phyloP scores from a whole-genome alignment of 2,329 filamentous ascomycete species.

The Penicillium sp. region DNA sequence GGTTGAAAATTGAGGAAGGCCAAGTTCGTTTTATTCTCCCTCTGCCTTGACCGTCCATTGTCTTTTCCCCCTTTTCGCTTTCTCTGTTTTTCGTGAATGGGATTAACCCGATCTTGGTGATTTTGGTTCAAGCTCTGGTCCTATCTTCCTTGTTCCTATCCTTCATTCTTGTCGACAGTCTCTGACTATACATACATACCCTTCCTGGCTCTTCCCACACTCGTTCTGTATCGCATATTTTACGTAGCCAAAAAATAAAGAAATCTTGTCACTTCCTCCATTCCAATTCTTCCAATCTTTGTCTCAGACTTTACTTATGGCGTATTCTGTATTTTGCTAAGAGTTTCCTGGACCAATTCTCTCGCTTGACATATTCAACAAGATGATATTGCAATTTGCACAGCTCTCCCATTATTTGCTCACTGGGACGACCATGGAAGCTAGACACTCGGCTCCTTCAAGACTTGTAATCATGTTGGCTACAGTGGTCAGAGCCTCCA shows the following conservation, averaged over 20 bases:
- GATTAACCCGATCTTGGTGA: not conserved
- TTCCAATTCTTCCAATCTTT: not conserved
- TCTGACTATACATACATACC: constrained; percentile 2
- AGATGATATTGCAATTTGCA: too few relatives aligned
- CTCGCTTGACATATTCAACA: too few relatives aligned
- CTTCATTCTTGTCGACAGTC: not conserved
- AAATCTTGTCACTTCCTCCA: not conserved
- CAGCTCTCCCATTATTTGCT: too few relatives aligned
- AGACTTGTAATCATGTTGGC: too few relatives aligned
- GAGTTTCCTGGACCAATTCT: too few relatives aligned
- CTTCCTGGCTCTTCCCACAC: not conserved
- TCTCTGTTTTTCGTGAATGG: not conserved
- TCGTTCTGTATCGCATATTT: not conserved
- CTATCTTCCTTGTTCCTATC: not conserved
- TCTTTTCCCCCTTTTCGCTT: not conserved
- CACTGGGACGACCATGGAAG: too few relatives aligned
- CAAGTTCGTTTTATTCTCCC: not conserved
- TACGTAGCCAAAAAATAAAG: not conserved
- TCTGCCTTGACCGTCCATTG: not conserved
- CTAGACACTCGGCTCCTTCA: too few relatives aligned
- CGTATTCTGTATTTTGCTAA: too few relatives aligned
- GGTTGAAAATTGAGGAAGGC: not conserved
- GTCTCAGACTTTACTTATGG: too few relatives aligned
- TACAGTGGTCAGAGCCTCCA: too few relatives aligned
- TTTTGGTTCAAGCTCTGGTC: not conserved